These are phyloP conservation scores for Gynochthodes officinalis DNA, from an alignment of 257 asterid genomes.

Conservation along the genomic window DNA sequence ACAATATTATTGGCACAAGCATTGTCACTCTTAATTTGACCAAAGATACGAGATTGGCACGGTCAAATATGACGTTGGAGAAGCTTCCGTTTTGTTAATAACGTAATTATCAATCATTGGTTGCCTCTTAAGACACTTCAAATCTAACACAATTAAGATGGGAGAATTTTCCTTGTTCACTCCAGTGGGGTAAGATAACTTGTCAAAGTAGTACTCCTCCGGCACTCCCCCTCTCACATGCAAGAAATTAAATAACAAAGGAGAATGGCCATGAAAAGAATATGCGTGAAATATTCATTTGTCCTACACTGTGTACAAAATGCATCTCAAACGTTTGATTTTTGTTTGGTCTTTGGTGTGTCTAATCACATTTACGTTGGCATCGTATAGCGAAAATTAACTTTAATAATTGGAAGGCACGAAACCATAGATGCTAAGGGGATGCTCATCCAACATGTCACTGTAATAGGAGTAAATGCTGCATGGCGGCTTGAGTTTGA, in stretches of 20 bases:
- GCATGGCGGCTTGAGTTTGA: no score
- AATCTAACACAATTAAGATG: neutral
- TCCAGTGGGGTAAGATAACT: neutral
- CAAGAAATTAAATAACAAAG: neutral
- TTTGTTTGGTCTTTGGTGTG: no score
- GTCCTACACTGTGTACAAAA: neutral
- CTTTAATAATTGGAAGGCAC: no score
- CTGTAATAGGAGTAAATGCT: no score
- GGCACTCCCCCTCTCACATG: neutral
- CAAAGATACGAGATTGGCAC: neutral
- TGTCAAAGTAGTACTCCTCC: neutral
- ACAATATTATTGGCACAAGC: no score
- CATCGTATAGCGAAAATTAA: no score
- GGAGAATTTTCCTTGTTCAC: neutral
- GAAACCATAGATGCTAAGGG: no score
- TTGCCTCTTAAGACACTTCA: slow-evolving; percentile 11
- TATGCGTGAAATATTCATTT: neutral
- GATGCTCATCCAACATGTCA: no score
- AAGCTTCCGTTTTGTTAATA: neutral
- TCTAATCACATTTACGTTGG: no score
- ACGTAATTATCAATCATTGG: neutral
- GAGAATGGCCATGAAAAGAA: neutral
- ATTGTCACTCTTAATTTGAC: no score
- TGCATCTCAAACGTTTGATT: no score
- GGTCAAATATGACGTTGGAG: neutral